These are phyloP conservation scores for Lactarius psammicola DNA, from an alignment of 768 basidiomycete species.

Conservation along the genomic window DNA sequence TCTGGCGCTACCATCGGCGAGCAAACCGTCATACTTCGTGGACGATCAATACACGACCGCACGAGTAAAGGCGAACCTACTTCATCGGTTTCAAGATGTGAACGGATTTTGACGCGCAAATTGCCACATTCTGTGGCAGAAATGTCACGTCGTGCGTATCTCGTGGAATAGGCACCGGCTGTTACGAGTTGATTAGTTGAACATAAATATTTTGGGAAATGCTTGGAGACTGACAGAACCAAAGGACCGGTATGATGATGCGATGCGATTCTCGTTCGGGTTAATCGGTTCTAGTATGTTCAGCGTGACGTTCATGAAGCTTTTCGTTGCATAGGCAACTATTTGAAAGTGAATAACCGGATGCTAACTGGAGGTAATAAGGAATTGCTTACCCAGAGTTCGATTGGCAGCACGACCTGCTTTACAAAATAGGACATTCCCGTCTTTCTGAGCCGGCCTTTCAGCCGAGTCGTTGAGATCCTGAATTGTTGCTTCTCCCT, in stretches of 20 bases:
- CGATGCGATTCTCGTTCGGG: slow-evolving; percentile 38
- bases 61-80: slow-evolving; percentile 41
- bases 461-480: slow-evolving; percentile 59
- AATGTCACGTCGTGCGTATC: slow-evolving; percentile 62
- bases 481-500: slow-evolving; percentile 46
- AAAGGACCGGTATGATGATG: slow-evolving; percentile 54
- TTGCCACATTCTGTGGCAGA: slow-evolving; percentile 59
- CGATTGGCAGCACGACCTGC: slow-evolving; percentile 53
- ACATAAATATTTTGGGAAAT: slow-evolving; percentile 1
- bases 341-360: slow-evolving; percentile 11
- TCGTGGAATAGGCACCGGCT: slow-evolving; percentile 71
- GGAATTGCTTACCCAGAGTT: slow-evolving; percentile 50
- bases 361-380: not conserved
- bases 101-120: slow-evolving; percentile 64
- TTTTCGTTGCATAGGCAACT: slow-evolving; percentile 73
- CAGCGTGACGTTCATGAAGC: slow-evolving; percentile 56
- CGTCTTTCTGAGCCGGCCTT: slow-evolving; percentile 53
- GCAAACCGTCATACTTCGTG: slow-evolving; percentile 42
- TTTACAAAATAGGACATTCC: slow-evolving; percentile 60
- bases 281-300: slow-evolving; percentile 58
- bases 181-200: slow-evolving; percentile 7
- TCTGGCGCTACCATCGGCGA: slow-evolving; percentile 56
- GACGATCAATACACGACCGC: slow-evolving; percentile 4
- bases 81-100: slow-evolving; percentile 65
- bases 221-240: slow-evolving; percentile 53